A percentile compares a stretch with the other conserved stretches of the same genome.
These are phyloP conservation scores for Primulina huaijiensis DNA, from an alignment of 257 asterid genomes.

Conservation along the genomic window DNA sequence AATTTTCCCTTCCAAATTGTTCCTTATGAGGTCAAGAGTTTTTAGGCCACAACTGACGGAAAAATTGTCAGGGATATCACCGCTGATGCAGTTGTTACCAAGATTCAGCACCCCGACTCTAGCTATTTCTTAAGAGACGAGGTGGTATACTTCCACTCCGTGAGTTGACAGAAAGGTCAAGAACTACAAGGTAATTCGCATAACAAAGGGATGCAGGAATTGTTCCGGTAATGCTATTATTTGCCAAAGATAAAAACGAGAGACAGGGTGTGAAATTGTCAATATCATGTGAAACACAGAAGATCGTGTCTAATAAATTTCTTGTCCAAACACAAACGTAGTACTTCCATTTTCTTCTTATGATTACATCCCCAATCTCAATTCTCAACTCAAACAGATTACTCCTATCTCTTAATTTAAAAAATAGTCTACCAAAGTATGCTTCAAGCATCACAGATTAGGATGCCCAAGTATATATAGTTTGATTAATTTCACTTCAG, in stretches of 20 bases:
- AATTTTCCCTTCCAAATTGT: constrained; percentile 33
- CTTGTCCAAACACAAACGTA: too few species aligned
- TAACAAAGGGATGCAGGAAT: constrained; percentile 47
- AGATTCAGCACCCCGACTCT: constrained; percentile 32
- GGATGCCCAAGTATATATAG: too few species aligned
- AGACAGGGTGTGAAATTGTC: neutral
- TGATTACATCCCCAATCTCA: too few species aligned
- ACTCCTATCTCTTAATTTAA: too few species aligned
- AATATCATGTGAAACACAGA: constrained; percentile 8
- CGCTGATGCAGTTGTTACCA: constrained; percentile 31
- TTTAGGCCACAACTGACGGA: constrained; percentile 21
- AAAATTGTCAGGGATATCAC: constrained; percentile 39
- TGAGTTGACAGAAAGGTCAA: constrained; percentile 41
- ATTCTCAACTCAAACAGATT: too few species aligned
- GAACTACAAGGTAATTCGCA: constrained; percentile 29
- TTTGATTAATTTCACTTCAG: too few species aligned
- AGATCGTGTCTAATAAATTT: too few species aligned
- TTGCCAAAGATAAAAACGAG: too few species aligned
- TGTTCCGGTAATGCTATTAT: constrained; percentile 31
- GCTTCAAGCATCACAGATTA: too few species aligned
- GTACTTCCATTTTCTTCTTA: too few species aligned
- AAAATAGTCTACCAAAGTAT: too few species aligned
- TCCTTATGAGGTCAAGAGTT: constrained; percentile 42
- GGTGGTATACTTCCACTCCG: constrained; percentile 38
- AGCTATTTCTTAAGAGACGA: constrained; percentile 20